phyloP scores from a whole-genome alignment of 2,329 filamentous ascomycete species.

The Stagonosporopsis cucurbitacearum region DNA sequence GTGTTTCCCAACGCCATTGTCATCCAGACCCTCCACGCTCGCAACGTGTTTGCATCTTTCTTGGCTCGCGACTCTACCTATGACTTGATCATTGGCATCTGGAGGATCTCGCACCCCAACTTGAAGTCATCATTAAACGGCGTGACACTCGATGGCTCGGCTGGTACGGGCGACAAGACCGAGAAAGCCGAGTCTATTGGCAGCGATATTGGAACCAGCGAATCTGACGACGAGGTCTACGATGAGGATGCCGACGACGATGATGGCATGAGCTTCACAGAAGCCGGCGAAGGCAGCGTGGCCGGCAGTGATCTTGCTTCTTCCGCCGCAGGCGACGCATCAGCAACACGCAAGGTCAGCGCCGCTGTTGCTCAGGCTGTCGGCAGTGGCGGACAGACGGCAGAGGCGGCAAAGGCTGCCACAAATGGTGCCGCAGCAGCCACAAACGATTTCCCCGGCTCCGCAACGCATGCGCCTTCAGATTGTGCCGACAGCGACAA shows the following conservation, averaged over 20 bases:
- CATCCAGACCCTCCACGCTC: conserved; percentile 93
- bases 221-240: conserved; percentile 78
- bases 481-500: conserved; percentile 79
- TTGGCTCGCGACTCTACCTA: conserved; percentile 95
- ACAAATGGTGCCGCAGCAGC: conserved; percentile 51
- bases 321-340: conserved; percentile 62
- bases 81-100: conserved; percentile 95
- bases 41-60: conserved; percentile 95
- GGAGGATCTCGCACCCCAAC: conserved; percentile 94
- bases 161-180: conserved; percentile 83
- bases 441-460: conserved; percentile 78
- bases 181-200: conserved; percentile 75
- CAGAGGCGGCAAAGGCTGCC: conserved; percentile 50
- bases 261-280: conserved; percentile 66
- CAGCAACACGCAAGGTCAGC: conserved; percentile 70
- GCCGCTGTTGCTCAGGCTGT: conserved; percentile 54
- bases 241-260: conserved; percentile 81
- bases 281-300: conserved; percentile 61
- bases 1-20: conserved; percentile 97
- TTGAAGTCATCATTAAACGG: conserved; percentile 91
- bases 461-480: conserved; percentile 79
- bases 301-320: conserved; percentile 59
- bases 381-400: conserved; percentile 41
- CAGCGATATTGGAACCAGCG: conserved; percentile 59
- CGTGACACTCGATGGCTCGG: conserved; percentile 73